These are phyloP conservation scores for Parachaetomium inaequale DNA, from an alignment of 495 filamentous ascomycete species.

Conservation along the genomic window DNA sequence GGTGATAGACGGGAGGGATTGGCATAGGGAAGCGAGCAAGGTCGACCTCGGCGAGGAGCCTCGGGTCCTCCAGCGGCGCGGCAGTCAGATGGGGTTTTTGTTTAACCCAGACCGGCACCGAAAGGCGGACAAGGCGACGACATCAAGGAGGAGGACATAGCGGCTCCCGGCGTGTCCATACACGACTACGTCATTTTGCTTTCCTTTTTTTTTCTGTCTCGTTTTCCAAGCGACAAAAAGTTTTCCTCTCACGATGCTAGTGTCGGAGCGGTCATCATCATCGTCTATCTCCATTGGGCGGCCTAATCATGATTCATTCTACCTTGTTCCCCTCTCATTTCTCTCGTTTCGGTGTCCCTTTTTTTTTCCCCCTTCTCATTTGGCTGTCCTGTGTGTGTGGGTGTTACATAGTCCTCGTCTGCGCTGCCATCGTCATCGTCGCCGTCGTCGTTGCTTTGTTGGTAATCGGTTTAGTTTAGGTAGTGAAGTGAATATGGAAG, in stretches of 20 bases:
- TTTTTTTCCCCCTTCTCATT: slow-evolving; percentile 6
- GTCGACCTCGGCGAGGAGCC: neutral
- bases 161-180: neutral
- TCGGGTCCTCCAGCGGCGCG: neutral
- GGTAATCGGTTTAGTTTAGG: neutral
- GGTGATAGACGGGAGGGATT: neutral
- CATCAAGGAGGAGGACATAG: neutral
- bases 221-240: slow-evolving; percentile 5
- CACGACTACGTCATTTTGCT: neutral
- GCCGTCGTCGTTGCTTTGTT: neutral
- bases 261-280: neutral
- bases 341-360: neutral
- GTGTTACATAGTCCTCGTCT: slow-evolving; percentile 1
- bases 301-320: slow-evolving; percentile 1
- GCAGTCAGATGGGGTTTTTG: neutral
- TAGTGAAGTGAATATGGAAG: neutral
- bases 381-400: neutral
- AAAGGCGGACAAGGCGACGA: slow-evolving; percentile 6
- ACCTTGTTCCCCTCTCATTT: slow-evolving; percentile 5
- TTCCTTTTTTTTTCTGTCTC: neutral
- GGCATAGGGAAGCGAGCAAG: neutral
- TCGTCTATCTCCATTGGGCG: slow-evolving; percentile 2
- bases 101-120: neutral
- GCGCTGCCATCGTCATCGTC: neutral
- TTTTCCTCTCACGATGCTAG: neutral